Conservation (phyloP, 176 grass and related monocot species). For the Aegilops bicornis region DNA sequence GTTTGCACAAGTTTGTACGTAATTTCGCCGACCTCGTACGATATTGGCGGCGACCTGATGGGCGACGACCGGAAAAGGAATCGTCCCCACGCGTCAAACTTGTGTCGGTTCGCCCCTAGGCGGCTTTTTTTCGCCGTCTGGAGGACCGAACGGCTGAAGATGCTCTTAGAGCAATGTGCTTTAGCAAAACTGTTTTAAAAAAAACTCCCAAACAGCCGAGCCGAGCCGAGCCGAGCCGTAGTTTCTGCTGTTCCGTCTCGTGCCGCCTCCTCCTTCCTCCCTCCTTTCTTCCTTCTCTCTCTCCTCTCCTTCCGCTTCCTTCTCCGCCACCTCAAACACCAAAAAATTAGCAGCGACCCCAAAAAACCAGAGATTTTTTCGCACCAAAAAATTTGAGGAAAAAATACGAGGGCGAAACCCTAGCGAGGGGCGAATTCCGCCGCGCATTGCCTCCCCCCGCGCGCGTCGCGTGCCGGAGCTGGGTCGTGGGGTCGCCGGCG, state of each 20-base stretch:
- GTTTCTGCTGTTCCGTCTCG: not conserved
- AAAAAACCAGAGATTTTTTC: constrained; percentile 18
- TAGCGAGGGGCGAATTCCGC: constrained; percentile 22
- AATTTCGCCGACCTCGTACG: too few relatives aligned
- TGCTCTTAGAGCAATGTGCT: too few relatives aligned
- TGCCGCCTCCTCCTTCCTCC: constrained; percentile 7
- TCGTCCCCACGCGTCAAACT: too few relatives aligned
- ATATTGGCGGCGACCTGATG: too few relatives aligned
- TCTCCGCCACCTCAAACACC: constrained; percentile 29
- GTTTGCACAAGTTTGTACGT: too few relatives aligned
- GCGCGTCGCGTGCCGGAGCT: constrained; percentile 16
- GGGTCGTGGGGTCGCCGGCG: constrained; percentile 12
- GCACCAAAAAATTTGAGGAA: not conserved
- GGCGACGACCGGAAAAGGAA: too few relatives aligned
- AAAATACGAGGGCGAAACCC: constrained; percentile 32
- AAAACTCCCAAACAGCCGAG: too few relatives aligned
- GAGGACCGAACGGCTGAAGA: too few relatives aligned
- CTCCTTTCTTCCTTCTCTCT: not conserved
- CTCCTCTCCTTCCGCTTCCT: constrained; percentile 12
- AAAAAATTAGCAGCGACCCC: not conserved
- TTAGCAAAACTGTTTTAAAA: too few relatives aligned
- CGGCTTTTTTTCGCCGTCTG: too few relatives aligned
- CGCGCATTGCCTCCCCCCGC: constrained; percentile 28
- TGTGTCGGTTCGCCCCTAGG: too few relatives aligned
- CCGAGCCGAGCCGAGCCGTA: not conserved